These are phyloP conservation scores for Penicillium brevicompactum DNA, from an alignment of 2,329 filamentous ascomycete species.

Conservation along the genomic window DNA sequence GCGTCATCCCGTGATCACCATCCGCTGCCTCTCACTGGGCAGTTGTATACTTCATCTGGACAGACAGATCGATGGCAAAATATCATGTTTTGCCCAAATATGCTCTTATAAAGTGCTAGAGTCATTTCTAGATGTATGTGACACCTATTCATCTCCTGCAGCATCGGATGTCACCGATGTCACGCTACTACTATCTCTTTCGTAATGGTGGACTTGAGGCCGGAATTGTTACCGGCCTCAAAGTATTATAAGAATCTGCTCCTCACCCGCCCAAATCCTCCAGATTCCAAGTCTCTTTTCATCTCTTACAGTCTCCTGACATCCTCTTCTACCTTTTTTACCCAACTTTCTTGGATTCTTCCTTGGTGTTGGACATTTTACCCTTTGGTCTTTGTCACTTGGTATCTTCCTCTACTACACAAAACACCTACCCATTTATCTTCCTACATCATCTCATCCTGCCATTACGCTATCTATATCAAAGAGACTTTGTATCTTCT, in stretches of 20 bases:
- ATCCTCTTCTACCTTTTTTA: conserved; percentile 16
- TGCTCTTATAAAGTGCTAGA: neutral
- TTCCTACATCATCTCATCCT: neutral
- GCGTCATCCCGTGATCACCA: conserved; percentile 31
- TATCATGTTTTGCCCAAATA: conserved; percentile 1
- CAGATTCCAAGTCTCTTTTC: conserved; percentile 20
- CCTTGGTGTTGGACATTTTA: conserved; percentile 10
- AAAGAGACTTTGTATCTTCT: neutral
- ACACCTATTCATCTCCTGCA: conserved; percentile 8
- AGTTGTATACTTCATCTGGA: conserved; percentile 30
- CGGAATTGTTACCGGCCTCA: conserved; percentile 51
- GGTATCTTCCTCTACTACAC: neutral
- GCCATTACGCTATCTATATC: neutral
- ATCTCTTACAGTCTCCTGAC: conserved; percentile 11
- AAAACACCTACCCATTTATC: conserved; percentile 1
- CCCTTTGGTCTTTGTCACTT: neutral
- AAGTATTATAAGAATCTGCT: conserved; percentile 45
- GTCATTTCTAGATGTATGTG: neutral
- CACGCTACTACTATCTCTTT: conserved; percentile 34
- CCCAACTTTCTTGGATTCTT: conserved; percentile 16
- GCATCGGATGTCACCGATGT: conserved; percentile 23
- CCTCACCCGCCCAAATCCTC: conserved; percentile 31
- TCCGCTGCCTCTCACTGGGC: conserved; percentile 29
- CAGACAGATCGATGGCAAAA: conserved; percentile 12
- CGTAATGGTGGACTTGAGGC: conserved; percentile 44